Evolutionary conservation across 352 stramenopile genomes (phyloP), one percentile per base, ranked within the genome.

Genomic region (Pythium brassicae): DNA sequence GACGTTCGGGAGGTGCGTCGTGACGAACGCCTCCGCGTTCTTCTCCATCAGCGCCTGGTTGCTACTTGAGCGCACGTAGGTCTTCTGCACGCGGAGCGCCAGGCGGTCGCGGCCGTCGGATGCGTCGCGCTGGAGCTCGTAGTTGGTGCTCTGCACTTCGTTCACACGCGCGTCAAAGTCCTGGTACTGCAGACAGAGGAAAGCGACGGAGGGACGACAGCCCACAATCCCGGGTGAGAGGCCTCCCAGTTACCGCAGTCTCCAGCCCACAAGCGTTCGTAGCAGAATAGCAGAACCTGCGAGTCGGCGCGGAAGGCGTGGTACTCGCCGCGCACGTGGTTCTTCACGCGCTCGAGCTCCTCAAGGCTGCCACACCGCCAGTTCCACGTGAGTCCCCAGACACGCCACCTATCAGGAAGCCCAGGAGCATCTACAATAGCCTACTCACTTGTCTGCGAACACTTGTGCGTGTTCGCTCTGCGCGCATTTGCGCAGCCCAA

Each of bases 261-360:
- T 37, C 19, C 4, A 22, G 35, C 6, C 6, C 3, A n/a, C 23
- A 22, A 17, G 35, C 35, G 12, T 40, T 14, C 7, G 14, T n/a
- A n/a, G n/a, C n/a, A n/a, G 37, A n/a, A 9, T 5, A 17, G n/a
- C 40, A 12, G 37, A 35, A 86, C 78, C 59, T 74, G 71, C 55
- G 70, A 49, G 34, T 65, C 68, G 1, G 77, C 74, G 50, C 80
- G 43, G 27, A 85, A 62, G 19, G 66, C 57, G 22, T 92, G 82
- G 57, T 79, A 92, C 35, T 57, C 64, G 17, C 67, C 55, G 8
- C 82, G 79, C 23, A 92, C 76, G 23, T 86, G 63, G 53, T 86
- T 86, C 68, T 92, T 87, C 42, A 81, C 65, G 9, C 55, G 48
- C 62, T 92, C 82, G 17, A 90, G 55, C 56, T 68, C 67, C 23